Evolutionary conservation across 2,329 filamentous ascomycete species (phyloP).

Genomic region (Metarhizium robertsii): DNA sequence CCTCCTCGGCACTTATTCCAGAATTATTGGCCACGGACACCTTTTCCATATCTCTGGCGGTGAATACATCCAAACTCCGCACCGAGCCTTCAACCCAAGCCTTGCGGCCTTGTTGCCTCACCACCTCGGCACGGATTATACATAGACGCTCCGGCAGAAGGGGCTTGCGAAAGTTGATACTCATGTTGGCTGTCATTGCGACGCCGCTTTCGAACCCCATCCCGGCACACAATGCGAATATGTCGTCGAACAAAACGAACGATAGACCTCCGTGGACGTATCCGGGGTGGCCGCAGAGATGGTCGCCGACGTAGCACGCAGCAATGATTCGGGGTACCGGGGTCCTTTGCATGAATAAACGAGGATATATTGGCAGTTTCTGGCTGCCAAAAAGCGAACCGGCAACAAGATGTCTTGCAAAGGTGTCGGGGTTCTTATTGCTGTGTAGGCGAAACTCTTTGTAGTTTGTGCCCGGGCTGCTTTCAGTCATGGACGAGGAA

Average conservation of each 20-base stretch:
- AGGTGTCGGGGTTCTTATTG: neutral
- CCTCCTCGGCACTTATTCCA: neutral
- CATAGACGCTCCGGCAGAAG: neutral
- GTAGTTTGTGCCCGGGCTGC: neutral
- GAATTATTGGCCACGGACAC: neutral
- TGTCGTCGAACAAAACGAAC: constrained; percentile 2
- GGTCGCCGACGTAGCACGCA: neutral
- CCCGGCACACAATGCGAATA: constrained; percentile 1
- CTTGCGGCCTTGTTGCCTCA: neutral
- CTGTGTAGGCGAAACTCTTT: constrained; percentile 2
- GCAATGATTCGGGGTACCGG: neutral
- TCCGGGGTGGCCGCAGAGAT: constrained; percentile 1
- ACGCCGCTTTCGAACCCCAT: neutral
- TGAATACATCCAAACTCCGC: neutral
- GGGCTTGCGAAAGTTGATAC: constrained; percentile 1
- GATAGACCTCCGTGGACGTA: constrained; percentile 1
- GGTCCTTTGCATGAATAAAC: neutral
- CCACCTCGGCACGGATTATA: constrained; percentile 1
- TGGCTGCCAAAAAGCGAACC: neutral
- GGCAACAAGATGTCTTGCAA: neutral
- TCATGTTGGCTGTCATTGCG: constrained; percentile 3
- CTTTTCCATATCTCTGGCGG: neutral
- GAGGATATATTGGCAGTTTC: neutral
- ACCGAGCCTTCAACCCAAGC: constrained; percentile 2
- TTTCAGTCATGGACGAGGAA: neutral